Evolutionary conservation across 495 filamentous ascomycete genomes (phyloP).

Genomic region (Lindgomyces ingoldianus): DNA sequence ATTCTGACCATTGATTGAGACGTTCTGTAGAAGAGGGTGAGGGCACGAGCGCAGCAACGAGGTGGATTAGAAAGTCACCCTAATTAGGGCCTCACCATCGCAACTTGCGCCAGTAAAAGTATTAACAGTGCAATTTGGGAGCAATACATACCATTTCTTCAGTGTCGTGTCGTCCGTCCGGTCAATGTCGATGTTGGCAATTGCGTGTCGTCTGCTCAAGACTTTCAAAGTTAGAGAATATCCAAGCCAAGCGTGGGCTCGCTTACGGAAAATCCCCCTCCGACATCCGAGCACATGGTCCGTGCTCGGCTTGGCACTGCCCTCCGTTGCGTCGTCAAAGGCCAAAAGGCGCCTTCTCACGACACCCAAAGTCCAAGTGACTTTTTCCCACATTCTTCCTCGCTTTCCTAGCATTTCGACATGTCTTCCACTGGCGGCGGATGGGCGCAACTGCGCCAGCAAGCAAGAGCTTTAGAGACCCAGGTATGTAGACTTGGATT

Average conservation of each 20-base stretch:
- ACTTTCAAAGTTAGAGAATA: constrained; percentile 10
- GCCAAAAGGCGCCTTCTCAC: background rate
- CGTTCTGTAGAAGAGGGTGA: background rate
- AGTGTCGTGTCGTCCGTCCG: constrained; percentile 14
- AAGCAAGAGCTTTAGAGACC: constrained; percentile 84
- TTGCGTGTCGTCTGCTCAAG: constrained; percentile 30
- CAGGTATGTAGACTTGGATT: constrained; percentile 62
- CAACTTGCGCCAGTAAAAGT: too few relatives aligned
- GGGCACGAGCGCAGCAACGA: background rate
- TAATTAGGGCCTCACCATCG: too few relatives aligned
- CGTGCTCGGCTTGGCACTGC: constrained; percentile 6
- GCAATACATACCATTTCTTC: constrained; percentile 29
- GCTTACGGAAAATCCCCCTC: constrained; percentile 13
- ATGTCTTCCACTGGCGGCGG: constrained; percentile 83
- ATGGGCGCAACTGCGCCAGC: constrained; percentile 95
- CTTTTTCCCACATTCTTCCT: background rate
- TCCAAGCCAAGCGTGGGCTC: constrained; percentile 14
- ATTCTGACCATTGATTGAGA: background rate
- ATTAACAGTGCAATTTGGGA: background rate
- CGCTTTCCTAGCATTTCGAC: background rate
- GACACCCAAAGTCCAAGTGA: background rate
- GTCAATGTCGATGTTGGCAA: constrained; percentile 17
- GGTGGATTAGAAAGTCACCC: background rate
- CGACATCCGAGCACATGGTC: background rate
- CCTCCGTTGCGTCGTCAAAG: background rate